phyloP scores from a whole-genome alignment of 169 alveolate species.

The Sarcocystis neurona region DNA sequence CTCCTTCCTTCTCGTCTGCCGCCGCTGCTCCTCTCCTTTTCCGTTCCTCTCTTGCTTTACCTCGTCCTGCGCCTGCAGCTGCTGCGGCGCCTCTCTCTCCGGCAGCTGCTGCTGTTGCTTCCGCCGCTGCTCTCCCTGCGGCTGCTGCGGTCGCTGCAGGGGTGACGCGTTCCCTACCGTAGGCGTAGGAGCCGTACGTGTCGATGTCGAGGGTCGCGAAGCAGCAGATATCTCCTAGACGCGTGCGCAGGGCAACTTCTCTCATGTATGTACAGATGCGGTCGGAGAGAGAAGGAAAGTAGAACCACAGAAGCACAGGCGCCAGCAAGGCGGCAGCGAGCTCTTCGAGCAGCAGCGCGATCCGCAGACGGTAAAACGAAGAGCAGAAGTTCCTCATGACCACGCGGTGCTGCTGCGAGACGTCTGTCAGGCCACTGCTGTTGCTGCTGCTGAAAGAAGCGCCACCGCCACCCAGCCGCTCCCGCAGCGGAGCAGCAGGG shows the following conservation, averaged over 20 bases:
- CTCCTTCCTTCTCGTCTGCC: background rate
- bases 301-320: constrained; percentile 26
- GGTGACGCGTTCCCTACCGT: background rate
- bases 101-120: constrained; percentile 38
- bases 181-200: constrained; percentile 24
- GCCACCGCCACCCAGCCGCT: no score
- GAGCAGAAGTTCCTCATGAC: constrained; percentile 35
- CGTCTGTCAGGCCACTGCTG: constrained; percentile 22
- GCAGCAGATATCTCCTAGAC: constrained; percentile 49
- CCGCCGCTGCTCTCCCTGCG: constrained; percentile 17
- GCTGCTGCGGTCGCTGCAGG: background rate
- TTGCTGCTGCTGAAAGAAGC: no score
- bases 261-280: constrained; percentile 37
- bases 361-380: constrained; percentile 33
- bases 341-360: constrained; percentile 40
- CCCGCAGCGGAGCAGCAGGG: no score
- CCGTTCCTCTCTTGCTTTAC: background rate
- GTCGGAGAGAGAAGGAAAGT: constrained; percentile 17
- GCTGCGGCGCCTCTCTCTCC: background rate
- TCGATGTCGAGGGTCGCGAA: constrained; percentile 40
- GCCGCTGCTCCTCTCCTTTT: background rate
- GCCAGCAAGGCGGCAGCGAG: constrained; percentile 43
- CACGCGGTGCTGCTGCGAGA: constrained; percentile 35
- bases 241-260: background rate
- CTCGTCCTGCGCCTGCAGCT: background rate